phyloP scores from a whole-genome alignment of 768 basidiomycete genomes.

The Amanita rubescens region DNA sequence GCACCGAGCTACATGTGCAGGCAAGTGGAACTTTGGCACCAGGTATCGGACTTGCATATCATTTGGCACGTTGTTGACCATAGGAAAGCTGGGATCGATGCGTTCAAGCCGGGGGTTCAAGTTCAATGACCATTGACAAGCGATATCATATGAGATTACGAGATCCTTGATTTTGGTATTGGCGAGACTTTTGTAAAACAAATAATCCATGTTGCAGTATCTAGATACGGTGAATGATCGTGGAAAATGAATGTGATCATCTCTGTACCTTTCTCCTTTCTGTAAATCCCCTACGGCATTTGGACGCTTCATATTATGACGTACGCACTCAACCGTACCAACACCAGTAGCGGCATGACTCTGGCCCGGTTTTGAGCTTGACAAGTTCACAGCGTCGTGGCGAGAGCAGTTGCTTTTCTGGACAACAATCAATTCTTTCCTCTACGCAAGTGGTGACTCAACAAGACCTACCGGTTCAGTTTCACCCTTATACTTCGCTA shows the following conservation, averaged over 20 bases:
- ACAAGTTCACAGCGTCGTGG: conserved; percentile 6
- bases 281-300: conserved; percentile 2
- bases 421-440: too few relatives aligned
- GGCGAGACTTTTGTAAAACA: conserved; percentile 13
- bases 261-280: neutral
- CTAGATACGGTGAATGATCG: conserved; percentile 2
- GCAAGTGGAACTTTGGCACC: neutral
- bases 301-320: conserved; percentile 6
- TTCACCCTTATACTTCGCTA: conserved; percentile 3
- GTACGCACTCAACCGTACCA: conserved; percentile 7
- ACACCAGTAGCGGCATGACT: conserved; percentile 8
- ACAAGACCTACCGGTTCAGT: conserved; percentile 5
- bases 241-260: neutral
- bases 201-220: conserved; percentile 19
- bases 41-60: neutral
- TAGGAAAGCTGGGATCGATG: conserved; percentile 8
- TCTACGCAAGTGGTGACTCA: too few relatives aligned
- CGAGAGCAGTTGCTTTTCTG: conserved; percentile 2
- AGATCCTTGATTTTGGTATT: neutral
- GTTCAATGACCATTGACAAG: conserved; percentile 21
- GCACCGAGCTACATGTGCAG: neutral
- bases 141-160: conserved; percentile 25
- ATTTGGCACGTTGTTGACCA: neutral
- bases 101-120: conserved; percentile 11
- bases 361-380: conserved; percentile 6